A percentile compares a stretch with the other conserved stretches of the same genome.
phyloP scores from a whole-genome alignment of 371 early-diverging fungal species.

The Actinomortierella ambigua region DNA sequence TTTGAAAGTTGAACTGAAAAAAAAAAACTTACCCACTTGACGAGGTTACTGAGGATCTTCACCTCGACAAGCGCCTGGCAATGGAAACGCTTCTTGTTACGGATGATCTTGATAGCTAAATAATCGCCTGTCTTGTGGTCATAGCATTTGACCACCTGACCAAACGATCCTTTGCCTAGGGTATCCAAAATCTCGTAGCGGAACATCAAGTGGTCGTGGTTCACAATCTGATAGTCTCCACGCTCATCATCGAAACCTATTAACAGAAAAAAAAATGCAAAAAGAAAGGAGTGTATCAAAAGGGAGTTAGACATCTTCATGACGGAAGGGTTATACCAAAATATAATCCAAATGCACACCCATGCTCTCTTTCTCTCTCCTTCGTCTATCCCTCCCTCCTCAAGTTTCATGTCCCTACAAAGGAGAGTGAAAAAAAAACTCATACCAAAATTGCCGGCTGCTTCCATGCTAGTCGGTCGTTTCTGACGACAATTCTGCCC shows the following conservation, averaged over 20 bases:
- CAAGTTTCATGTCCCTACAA: not conserved
- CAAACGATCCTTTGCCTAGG: constrained; percentile 97
- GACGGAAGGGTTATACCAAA: no score
- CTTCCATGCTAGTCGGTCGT: constrained; percentile 52
- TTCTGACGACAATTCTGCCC: constrained; percentile 73
- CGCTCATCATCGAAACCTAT: constrained; percentile 91
- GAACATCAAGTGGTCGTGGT: constrained; percentile 89
- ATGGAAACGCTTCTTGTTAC: constrained; percentile 95
- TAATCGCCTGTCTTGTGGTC: constrained; percentile 88
- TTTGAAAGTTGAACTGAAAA: not conserved
- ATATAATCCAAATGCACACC: no score
- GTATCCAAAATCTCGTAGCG: constrained; percentile 90
- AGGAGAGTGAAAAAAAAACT: not conserved
- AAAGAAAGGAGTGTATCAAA: not conserved
- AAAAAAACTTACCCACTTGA: constrained; percentile 49
- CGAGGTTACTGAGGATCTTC: constrained; percentile 81
- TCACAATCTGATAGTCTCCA: constrained; percentile 88
- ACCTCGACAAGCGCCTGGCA: constrained; percentile 95
- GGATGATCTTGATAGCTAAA: constrained; percentile 95
- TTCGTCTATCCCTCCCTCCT: constrained; percentile 12
- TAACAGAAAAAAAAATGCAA: not conserved
- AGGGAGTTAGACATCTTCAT: not conserved
- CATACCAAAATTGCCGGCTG: constrained; percentile 61
- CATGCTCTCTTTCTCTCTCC: not conserved
- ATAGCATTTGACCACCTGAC: constrained; percentile 93